Evolutionary conservation across 1,139 yeast species (phyloP).

Genomic region (Kodamaea alishanica): DNA sequence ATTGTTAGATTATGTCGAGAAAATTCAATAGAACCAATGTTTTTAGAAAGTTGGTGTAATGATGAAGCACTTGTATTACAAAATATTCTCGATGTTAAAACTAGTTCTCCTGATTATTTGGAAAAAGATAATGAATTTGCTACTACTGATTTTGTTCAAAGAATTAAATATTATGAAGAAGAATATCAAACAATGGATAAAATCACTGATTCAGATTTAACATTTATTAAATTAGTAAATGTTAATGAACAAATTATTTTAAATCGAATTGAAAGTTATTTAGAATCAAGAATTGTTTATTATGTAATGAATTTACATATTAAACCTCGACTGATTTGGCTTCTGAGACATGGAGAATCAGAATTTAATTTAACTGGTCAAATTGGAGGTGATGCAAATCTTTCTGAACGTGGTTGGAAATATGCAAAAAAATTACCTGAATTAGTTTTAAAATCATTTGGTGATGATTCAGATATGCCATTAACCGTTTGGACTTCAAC

Average conservation of each 20-base stretch:
- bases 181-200: conserved; percentile 71
- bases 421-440: conserved; percentile 84
- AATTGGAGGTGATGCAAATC: conserved; percentile 91
- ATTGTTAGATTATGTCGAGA: conserved; percentile 61
- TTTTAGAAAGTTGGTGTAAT: conserved; percentile 88
- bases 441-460: conserved; percentile 69
- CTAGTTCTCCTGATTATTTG: conserved; percentile 84
- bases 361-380: conserved; percentile 89
- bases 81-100: conserved; percentile 80
- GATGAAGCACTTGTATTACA: conserved; percentile 73
- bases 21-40: conserved; percentile 79
- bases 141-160: conserved; percentile 62
- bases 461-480: conserved; percentile 58
- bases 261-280: conserved; percentile 80
- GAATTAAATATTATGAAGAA: conserved; percentile 70
- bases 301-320: conserved; percentile 94
- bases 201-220: conserved; percentile 55
- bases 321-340: conserved; percentile 87
- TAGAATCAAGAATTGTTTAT: conserved; percentile 90
- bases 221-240: conserved; percentile 83
- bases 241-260: conserved; percentile 85
- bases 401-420: conserved; percentile 80
- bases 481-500: conserved; percentile 97
- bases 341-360: conserved; percentile 94
- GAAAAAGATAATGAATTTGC: conserved; percentile 71